Evolutionary conservation across 2,329 filamentous ascomycete species (phyloP).

Genomic region (Penicillium sp.): DNA sequence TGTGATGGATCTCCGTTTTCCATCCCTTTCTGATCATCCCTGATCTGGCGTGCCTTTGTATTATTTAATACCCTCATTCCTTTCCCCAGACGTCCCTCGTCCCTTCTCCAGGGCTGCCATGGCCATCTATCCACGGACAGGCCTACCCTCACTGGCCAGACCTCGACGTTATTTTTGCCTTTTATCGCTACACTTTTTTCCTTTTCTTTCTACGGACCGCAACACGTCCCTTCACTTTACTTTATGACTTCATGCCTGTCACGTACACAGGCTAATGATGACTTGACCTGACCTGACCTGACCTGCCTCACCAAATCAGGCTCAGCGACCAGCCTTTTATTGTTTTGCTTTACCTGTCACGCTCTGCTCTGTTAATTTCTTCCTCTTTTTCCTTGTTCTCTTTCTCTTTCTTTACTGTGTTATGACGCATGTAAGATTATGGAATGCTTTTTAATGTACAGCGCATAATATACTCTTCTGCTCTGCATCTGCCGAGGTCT

Average conservation of each 20-base stretch:
- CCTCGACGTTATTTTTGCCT: too few relatives aligned
- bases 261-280: constrained; percentile 4
- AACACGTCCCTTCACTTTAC: neutral
- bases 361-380: constrained; percentile 4
- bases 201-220: too few relatives aligned
- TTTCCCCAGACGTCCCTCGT: constrained; percentile 3
- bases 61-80: constrained; percentile 23
- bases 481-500: neutral
- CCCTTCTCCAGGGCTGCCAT: too few relatives aligned
- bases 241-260: constrained; percentile 5
- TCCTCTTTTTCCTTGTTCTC: neutral
- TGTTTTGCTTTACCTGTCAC: neutral
- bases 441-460: constrained; percentile 23
- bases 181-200: too few relatives aligned
- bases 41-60: constrained; percentile 16
- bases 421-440: constrained; percentile 22
- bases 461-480: constrained; percentile 13
- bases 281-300: neutral
- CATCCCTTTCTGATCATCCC: neutral
- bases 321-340: neutral
- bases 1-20: neutral
- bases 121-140: too few relatives aligned
- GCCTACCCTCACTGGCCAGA: too few relatives aligned
- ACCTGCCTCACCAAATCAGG: neutral
- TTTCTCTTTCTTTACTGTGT: constrained; percentile 3